Percentiles rank a stretch among this genome's conserved stretches.
These are phyloP conservation scores for Macadamia tetraphylla DNA, from an alignment of 164 flowering plant species.

Conservation along the genomic window DNA sequence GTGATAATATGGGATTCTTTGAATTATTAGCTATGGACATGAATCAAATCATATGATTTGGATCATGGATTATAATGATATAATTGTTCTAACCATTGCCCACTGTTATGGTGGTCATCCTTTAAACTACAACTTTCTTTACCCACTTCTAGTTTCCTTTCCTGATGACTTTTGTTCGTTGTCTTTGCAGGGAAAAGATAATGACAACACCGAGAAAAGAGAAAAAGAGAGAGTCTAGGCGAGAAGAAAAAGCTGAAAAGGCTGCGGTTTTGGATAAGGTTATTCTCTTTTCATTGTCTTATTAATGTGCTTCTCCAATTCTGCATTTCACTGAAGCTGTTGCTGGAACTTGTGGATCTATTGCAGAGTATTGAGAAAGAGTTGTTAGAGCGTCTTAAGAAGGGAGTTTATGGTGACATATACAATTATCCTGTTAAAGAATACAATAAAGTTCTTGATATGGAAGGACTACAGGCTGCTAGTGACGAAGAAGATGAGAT, in stretches of 20 bases:
- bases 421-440: conserved; percentile 49
- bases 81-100: too few species aligned
- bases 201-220: conserved; percentile 76
- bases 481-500: conserved; percentile 42
- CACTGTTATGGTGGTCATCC: too few species aligned
- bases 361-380: conserved; percentile 84
- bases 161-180: too few species aligned
- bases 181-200: conserved; percentile 65
- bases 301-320: neutral
- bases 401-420: conserved; percentile 71
- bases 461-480: conserved; percentile 25
- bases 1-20: too few species aligned
- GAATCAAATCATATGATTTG: too few species aligned
- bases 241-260: conserved; percentile 79
- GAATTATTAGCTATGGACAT: too few species aligned
- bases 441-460: conserved; percentile 46
- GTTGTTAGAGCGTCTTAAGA: conserved; percentile 67
- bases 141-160: too few species aligned
- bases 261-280: conserved; percentile 85
- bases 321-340: neutral
- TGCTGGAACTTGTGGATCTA: neutral
- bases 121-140: too few species aligned
- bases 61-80: too few species aligned
- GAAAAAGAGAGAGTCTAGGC: conserved; percentile 69
- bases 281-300: conserved; percentile 1